phyloP scores from a whole-genome alignment of 2,329 filamentous ascomycete genomes.

The Pleochaeta shiraiana region DNA sequence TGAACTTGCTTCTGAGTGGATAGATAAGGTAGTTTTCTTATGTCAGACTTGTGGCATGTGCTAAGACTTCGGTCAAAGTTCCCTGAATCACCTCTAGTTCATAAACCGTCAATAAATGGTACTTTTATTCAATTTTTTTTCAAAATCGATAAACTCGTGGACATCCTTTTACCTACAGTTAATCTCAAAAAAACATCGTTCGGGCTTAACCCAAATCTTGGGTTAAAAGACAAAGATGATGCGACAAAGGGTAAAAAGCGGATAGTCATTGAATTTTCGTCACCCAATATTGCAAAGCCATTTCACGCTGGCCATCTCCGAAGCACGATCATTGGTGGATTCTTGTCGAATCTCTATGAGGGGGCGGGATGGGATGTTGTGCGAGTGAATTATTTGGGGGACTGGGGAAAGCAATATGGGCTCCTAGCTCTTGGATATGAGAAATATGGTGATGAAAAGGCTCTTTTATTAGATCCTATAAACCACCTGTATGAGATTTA shows the following conservation, averaged over 20 bases:
- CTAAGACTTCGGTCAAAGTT: constrained; percentile 27
- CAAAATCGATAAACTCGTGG: constrained; percentile 41
- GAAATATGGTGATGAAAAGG: constrained; percentile 51
- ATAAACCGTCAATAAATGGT: constrained; percentile 43
- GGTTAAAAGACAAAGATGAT: constrained; percentile 38
- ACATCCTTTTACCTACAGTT: constrained; percentile 47
- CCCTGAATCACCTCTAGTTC: constrained; percentile 47
- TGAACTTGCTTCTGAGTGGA: constrained; percentile 39
- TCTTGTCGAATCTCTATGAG: constrained; percentile 47
- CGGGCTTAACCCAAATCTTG: constrained; percentile 39
- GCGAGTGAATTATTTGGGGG: constrained; percentile 54
- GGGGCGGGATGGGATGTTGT: constrained; percentile 47
- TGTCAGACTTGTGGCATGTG: not conserved
- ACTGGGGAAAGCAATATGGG: constrained; percentile 56
- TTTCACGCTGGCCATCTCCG: constrained; percentile 56
- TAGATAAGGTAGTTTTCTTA: constrained; percentile 27
- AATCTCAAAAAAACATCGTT: constrained; percentile 37
- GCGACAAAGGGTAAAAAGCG: constrained; percentile 25
- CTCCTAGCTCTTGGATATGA: constrained; percentile 53
- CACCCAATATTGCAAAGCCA: constrained; percentile 70
- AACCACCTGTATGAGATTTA: constrained; percentile 69
- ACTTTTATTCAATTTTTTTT: constrained; percentile 65
- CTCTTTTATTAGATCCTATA: constrained; percentile 50
- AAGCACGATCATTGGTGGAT: constrained; percentile 57
- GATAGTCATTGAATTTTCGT: constrained; percentile 62